These are phyloP conservation scores for Skeletonema costatum DNA, from an alignment of 108 stramenopile genomes.

Conservation along the genomic window DNA sequence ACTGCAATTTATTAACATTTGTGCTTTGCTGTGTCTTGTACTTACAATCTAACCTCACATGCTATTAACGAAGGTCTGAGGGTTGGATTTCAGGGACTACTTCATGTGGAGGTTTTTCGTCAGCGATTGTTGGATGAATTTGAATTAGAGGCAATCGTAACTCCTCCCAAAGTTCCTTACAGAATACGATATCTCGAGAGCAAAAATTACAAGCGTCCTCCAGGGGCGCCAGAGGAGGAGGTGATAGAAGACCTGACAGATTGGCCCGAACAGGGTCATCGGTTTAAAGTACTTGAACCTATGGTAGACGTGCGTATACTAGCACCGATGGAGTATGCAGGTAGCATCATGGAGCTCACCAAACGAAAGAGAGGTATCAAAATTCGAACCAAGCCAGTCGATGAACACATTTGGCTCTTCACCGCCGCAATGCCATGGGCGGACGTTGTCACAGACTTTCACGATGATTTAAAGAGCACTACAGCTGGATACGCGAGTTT, in stretches of 20 bases:
- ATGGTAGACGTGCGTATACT: slow-evolving; percentile 82
- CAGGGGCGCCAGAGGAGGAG: slow-evolving; percentile 73
- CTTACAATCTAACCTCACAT: no score
- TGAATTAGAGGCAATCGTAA: slow-evolving; percentile 94
- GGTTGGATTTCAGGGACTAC: slow-evolving; percentile 95
- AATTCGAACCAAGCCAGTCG: slow-evolving; percentile 76
- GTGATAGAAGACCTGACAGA: slow-evolving; percentile 83
- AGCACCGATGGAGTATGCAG: slow-evolving; percentile 84
- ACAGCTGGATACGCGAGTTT: slow-evolving; percentile 83
- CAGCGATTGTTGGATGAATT: slow-evolving; percentile 96
- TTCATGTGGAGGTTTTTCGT: slow-evolving; percentile 98
- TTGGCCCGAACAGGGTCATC: slow-evolving; percentile 64
- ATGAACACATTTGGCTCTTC: slow-evolving; percentile 86
- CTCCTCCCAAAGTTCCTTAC: slow-evolving; percentile 97
- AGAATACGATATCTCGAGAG: slow-evolving; percentile 76
- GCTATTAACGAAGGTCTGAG: no score
- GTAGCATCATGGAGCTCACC: slow-evolving; percentile 86
- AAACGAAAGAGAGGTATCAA: slow-evolving; percentile 74
- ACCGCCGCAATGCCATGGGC: slow-evolving; percentile 90
- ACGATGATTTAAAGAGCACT: slow-evolving; percentile 79
- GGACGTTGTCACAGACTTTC: slow-evolving; percentile 87
- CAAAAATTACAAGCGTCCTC: slow-evolving; percentile 80
- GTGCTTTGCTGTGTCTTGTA: no score
- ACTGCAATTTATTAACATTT: no score
- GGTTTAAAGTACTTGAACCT: slow-evolving; percentile 84